Evolutionary conservation across 1,284 basidiomycete genomes (phyloP).

Genomic region (Apiotrichum gamsii): DNA sequence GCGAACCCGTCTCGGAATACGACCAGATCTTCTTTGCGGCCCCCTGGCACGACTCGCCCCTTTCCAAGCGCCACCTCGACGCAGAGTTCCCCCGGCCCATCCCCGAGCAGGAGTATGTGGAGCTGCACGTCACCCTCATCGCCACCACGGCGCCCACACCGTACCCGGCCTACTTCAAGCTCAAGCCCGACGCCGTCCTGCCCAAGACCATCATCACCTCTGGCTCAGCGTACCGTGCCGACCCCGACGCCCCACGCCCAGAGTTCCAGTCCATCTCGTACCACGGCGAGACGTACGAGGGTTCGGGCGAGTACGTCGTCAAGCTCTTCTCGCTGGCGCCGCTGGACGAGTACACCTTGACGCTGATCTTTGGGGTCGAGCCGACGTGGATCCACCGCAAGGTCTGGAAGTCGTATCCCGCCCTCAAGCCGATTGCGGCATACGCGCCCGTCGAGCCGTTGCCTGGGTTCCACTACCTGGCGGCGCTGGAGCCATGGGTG

Average conservation of each 20-base stretch:
- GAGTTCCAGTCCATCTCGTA: constrained; percentile 89
- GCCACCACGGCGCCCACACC: constrained; percentile 64
- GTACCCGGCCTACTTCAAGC: constrained; percentile 65
- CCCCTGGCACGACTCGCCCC: constrained; percentile 33
- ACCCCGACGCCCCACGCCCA: constrained; percentile 54
- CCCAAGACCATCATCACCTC: constrained; percentile 72
- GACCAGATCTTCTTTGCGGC: constrained; percentile 45
- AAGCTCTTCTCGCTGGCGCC: constrained; percentile 76
- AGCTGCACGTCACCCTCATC: constrained; percentile 82
- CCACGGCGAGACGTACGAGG: constrained; percentile 55
- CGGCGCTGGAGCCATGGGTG: constrained; percentile 74
- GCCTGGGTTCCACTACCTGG: constrained; percentile 75
- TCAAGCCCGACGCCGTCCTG: constrained; percentile 50
- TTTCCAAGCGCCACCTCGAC: constrained; percentile 13
- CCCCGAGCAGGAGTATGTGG: constrained; percentile 62
- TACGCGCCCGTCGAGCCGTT: constrained; percentile 74
- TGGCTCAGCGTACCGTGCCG: constrained; percentile 49
- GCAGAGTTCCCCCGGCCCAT: constrained; percentile 11
- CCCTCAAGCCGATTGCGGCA: constrained; percentile 57
- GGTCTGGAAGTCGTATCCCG: constrained; percentile 53
- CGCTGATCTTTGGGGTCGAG: constrained; percentile 53
- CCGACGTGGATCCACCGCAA: constrained; percentile 80
- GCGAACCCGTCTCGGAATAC: constrained; percentile 9
- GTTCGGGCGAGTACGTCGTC: constrained; percentile 59
- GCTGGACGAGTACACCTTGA: constrained; percentile 64